Percentiles rank a stretch among this genome's conserved stretches.
These are phyloP conservation scores for Penicillium malachiteum DNA, from an alignment of 495 filamentous ascomycete genomes.

Conservation along the genomic window DNA sequence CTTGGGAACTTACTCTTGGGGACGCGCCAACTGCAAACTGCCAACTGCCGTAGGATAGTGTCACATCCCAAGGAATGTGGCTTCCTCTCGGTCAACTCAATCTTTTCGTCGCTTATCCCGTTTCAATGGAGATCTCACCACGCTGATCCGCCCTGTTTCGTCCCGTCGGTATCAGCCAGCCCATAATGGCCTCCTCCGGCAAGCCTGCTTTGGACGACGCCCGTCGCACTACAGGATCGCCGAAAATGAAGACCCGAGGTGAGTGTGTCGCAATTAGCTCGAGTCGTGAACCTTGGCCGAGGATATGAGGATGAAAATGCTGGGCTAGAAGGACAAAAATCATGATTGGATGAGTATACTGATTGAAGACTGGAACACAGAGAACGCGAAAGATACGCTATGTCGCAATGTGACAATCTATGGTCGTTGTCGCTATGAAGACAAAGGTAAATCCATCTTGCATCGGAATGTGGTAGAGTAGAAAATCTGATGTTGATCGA, in stretches of 20 bases:
- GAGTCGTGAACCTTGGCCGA: background rate
- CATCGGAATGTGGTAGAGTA: constrained; percentile 3
- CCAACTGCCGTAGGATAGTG: constrained; percentile 13
- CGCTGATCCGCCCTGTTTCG: constrained; percentile 36
- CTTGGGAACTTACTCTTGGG: background rate
- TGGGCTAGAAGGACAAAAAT: constrained; percentile 2
- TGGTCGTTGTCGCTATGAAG: constrained; percentile 88
- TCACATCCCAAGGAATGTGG: constrained; percentile 42
- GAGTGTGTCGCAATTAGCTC: constrained; percentile 21
- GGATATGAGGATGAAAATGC: background rate
- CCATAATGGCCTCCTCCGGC: constrained; percentile 42
- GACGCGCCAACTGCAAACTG: constrained; percentile 12
- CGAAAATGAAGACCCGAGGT: constrained; percentile 65
- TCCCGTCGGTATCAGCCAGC: constrained; percentile 32
- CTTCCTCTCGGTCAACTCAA: constrained; percentile 32
- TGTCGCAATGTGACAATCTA: constrained; percentile 95
- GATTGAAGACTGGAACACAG: constrained; percentile 29
- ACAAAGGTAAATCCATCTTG: constrained; percentile 55
- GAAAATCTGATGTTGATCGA: constrained; percentile 25
- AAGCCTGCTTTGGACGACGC: constrained; percentile 46
- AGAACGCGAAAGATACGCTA: constrained; percentile 78
- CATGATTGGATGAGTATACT: constrained; percentile 5
- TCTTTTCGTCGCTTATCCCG: constrained; percentile 28
- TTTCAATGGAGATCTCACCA: constrained; percentile 45
- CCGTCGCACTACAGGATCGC: constrained; percentile 53